phyloP scores from a whole-genome alignment of 768 basidiomycete genomes.

The Suillus luteus region DNA sequence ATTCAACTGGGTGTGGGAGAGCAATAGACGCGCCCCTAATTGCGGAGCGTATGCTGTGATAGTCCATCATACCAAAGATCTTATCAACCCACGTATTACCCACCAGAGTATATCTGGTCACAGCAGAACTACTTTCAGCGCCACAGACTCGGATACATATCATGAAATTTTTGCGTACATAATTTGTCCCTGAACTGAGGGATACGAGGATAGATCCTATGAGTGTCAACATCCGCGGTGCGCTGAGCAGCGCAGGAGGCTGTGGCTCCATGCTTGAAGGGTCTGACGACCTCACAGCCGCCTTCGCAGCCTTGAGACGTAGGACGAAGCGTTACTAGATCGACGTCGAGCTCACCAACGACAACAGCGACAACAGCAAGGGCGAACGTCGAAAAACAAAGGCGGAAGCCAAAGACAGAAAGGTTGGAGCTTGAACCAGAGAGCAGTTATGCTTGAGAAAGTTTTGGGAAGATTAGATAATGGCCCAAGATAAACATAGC shows the following conservation, averaged over 20 bases:
- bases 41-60: conserved; percentile 81
- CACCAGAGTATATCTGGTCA: conserved; percentile 34
- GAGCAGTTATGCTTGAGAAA: too few relatives aligned
- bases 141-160: background rate
- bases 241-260: conserved; percentile 36
- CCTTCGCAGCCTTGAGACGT: background rate
- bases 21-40: conserved; percentile 70
- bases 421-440: background rate
- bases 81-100: conserved; percentile 3
- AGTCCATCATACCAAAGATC: conserved; percentile 4
- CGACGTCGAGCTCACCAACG: too few relatives aligned
- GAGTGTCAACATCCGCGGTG: conserved; percentile 49
- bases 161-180: conserved; percentile 48
- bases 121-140: background rate
- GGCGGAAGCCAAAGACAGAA: background rate
- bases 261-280: conserved; percentile 17
- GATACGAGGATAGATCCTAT: conserved; percentile 60
- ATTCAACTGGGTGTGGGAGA: conserved; percentile 82
- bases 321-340: background rate
- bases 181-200: conserved; percentile 70
- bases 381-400: background rate
- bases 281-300: conserved; percentile 11
- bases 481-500: too few relatives aligned
- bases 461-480: too few relatives aligned
- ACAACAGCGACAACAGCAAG: background rate